phyloP scores from a whole-genome alignment of 2,329 filamentous ascomycete species.

The Curvularia sp. region DNA sequence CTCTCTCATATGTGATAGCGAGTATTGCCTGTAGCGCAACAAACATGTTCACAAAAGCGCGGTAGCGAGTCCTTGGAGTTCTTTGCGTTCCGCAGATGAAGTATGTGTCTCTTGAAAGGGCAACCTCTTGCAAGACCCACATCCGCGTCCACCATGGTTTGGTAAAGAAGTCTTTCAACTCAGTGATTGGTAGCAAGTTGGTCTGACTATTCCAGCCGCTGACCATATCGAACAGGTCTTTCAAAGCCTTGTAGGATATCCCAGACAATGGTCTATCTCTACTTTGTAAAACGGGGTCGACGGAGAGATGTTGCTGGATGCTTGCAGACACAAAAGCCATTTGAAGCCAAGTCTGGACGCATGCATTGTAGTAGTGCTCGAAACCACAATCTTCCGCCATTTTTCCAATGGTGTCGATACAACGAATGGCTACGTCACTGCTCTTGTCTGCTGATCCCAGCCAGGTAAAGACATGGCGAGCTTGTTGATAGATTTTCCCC shows the following conservation, averaged over 20 bases:
- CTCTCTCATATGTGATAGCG: too few relatives aligned
- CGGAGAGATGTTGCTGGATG: background rate
- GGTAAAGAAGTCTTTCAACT: constrained; percentile 16
- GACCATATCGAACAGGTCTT: background rate
- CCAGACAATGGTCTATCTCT: background rate
- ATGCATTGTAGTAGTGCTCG: too few relatives aligned
- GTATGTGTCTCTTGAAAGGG: constrained; percentile 18
- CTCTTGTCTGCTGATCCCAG: constrained; percentile 15
- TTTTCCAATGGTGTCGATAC: background rate
- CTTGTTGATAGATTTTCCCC: constrained; percentile 18
- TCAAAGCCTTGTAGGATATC: background rate
- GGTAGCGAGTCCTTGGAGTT: background rate
- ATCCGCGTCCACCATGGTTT: constrained; percentile 25
- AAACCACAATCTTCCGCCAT: background rate
- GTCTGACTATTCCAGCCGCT: background rate
- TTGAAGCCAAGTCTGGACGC: too few relatives aligned
- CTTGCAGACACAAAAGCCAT: background rate
- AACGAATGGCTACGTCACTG: constrained; percentile 5
- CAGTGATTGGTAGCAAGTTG: constrained; percentile 5
- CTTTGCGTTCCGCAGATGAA: constrained; percentile 20
- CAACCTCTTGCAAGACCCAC: constrained; percentile 27
- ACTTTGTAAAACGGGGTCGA: background rate
- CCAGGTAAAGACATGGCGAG: constrained; percentile 16
- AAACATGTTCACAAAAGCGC: too few relatives aligned
- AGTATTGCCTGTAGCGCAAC: too few relatives aligned